Conservation (phyloP, 73 alveolate genomes). For the Breviolum minutum region DNA sequence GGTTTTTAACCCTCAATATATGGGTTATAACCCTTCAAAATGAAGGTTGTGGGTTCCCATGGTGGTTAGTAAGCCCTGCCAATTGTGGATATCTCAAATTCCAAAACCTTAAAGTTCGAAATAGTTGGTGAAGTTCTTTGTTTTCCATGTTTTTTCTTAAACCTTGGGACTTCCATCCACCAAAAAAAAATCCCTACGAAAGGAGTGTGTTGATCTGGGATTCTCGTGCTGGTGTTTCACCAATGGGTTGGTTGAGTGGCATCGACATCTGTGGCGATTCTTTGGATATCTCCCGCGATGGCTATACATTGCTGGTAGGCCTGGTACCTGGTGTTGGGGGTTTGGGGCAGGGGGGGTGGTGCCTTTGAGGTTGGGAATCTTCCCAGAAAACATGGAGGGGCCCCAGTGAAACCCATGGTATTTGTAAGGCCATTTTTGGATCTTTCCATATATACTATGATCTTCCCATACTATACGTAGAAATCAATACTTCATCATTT, state of each 20-base stretch:
- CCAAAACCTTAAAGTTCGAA: background rate
- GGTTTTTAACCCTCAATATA: no score
- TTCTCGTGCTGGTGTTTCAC: conserved; percentile 8
- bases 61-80: no score
- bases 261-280: conserved; percentile 65
- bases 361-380: no score
- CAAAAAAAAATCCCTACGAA: background rate
- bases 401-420: no score
- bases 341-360: background rate
- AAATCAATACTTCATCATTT: no score
- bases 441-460: no score
- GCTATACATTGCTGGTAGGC: conserved; percentile 66
- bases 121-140: background rate
- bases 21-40: no score
- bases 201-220: conserved; percentile 86
- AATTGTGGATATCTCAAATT: no score
- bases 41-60: no score
- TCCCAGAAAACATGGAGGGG: no score
- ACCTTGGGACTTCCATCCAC: background rate
- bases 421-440: no score
- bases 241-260: conserved; percentile 61
- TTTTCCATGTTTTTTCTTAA: background rate
- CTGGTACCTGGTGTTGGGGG: background rate
- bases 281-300: conserved; percentile 67
- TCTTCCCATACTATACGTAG: no score